phyloP scores from a whole-genome alignment of 2,329 filamentous ascomycete genomes.

The Hyphodiscus sp. region DNA sequence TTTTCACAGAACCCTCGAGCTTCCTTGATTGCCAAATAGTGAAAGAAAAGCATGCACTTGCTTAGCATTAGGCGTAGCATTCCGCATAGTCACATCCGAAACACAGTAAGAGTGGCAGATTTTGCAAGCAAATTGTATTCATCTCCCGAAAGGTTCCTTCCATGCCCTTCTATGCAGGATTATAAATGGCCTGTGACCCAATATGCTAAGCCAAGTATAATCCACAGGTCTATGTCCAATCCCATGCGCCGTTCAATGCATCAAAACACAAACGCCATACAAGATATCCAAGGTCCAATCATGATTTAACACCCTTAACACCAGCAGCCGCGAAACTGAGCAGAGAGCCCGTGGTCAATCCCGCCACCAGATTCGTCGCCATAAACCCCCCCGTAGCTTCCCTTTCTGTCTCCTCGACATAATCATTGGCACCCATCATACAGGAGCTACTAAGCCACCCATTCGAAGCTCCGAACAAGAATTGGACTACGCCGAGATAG shows the following conservation, averaged over 20 bases:
- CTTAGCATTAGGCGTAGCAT: no score
- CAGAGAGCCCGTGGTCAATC: constrained; percentile 78
- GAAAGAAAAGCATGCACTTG: no score
- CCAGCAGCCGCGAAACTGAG: constrained; percentile 70
- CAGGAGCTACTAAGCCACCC: constrained; percentile 80
- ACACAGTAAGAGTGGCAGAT: no score
- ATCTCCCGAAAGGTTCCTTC: no score
- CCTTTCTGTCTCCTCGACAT: constrained; percentile 74
- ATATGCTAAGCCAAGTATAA: no score
- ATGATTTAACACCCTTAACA: constrained; percentile 3
- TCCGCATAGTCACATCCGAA: no score
- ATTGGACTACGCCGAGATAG: constrained; percentile 77
- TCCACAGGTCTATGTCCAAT: background rate
- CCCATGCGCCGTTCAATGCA: background rate
- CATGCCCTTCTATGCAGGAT: no score
- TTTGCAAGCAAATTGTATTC: no score
- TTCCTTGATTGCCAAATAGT: no score
- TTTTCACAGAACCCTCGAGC: no score
- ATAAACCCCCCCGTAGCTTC: constrained; percentile 93
- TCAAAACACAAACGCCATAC: background rate
- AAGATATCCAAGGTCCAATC: background rate
- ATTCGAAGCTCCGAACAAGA: constrained; percentile 77
- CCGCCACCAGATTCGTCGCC: constrained; percentile 81
- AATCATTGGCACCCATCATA: constrained; percentile 85
- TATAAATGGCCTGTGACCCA: no score